Conservation (phyloP, 1,284 basidiomycete genomes). For the Austropuccinia psidii region DNA sequence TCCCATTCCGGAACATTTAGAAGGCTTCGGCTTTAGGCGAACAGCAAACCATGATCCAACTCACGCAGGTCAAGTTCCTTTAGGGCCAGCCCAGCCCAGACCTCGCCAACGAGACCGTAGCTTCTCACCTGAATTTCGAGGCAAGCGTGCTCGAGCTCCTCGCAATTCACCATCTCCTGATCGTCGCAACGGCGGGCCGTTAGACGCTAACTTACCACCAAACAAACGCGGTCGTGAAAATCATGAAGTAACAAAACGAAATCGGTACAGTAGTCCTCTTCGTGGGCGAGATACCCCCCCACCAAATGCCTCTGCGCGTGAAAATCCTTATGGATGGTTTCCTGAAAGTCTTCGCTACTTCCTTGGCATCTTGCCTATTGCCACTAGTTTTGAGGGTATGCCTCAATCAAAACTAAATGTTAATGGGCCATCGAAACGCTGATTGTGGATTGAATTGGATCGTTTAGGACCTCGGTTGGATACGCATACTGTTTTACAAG, state of each 20-base stretch:
- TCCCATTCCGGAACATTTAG: constrained; percentile 5
- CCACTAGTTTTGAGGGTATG: constrained; percentile 70
- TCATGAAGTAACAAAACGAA: constrained; percentile 27
- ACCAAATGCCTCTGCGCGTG: background rate
- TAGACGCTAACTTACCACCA: background rate
- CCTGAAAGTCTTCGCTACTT: constrained; percentile 73
- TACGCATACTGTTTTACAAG: constrained; percentile 29
- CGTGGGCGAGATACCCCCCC: constrained; percentile 1
- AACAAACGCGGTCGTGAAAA: constrained; percentile 18
- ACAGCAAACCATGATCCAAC: background rate
- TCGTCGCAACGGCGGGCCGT: constrained; percentile 10
- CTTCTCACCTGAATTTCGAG: constrained; percentile 25
- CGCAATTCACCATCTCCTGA: constrained; percentile 22
- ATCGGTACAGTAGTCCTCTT: constrained; percentile 15
- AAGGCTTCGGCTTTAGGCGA: constrained; percentile 23
- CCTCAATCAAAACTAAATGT: no score
- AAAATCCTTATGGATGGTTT: constrained; percentile 46
- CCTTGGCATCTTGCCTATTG: constrained; percentile 64
- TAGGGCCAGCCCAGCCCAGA: constrained; percentile 9
- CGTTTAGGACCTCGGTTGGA: constrained; percentile 33
- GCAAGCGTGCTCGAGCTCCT: constrained; percentile 10
- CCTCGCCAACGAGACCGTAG: constrained; percentile 21
- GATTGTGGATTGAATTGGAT: no score
- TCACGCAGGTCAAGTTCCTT: background rate
- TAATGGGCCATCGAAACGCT: no score